Percentiles rank a stretch among this genome's conserved stretches.
Evolutionary conservation across 1,284 basidiomycete genomes (phyloP).

Genomic region (Boletus putidus): DNA sequence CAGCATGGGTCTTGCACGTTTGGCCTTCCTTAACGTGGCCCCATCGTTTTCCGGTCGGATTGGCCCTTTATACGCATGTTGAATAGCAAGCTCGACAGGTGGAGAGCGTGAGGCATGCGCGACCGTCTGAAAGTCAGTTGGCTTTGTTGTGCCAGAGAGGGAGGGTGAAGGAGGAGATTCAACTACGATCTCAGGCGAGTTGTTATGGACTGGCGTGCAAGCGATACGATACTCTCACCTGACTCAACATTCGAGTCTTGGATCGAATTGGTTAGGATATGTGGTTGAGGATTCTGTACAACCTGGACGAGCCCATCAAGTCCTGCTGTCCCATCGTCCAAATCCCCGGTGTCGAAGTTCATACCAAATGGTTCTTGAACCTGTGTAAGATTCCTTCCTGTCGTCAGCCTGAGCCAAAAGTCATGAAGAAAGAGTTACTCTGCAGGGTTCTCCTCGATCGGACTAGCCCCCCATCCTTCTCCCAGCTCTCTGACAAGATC

Average conservation of each 20-base stretch:
- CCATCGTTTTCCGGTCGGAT: conserved; percentile 25
- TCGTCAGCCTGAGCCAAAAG: conserved; percentile 16
- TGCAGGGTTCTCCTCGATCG: conserved; percentile 26
- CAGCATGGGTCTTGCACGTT: conserved; percentile 48
- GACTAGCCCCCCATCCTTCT: conserved; percentile 58
- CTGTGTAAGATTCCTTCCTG: conserved; percentile 17
- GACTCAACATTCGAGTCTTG: conserved; percentile 1
- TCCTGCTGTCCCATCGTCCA: conserved; percentile 14
- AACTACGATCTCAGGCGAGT: conserved; percentile 10
- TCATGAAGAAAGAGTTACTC: conserved; percentile 14
- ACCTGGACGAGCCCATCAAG: conserved; percentile 2
- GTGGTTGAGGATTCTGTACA: not conserved
- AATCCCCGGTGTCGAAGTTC: conserved; percentile 16
- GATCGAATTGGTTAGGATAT: not conserved
- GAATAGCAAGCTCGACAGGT: not conserved
- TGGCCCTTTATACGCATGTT: not conserved
- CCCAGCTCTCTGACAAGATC: conserved; percentile 73
- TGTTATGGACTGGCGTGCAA: not conserved
- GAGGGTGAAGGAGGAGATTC: conserved; percentile 21
- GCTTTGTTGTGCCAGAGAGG: conserved; percentile 10
- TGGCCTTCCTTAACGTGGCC: conserved; percentile 39
- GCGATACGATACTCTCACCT: conserved; percentile 13
- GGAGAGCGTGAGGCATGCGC: conserved; percentile 34
- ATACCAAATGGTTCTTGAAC: conserved; percentile 19
- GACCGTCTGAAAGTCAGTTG: conserved; percentile 12